These are phyloP conservation scores for Pleurotus djamor DNA, from an alignment of 768 basidiomycete species.

Conservation along the genomic window DNA sequence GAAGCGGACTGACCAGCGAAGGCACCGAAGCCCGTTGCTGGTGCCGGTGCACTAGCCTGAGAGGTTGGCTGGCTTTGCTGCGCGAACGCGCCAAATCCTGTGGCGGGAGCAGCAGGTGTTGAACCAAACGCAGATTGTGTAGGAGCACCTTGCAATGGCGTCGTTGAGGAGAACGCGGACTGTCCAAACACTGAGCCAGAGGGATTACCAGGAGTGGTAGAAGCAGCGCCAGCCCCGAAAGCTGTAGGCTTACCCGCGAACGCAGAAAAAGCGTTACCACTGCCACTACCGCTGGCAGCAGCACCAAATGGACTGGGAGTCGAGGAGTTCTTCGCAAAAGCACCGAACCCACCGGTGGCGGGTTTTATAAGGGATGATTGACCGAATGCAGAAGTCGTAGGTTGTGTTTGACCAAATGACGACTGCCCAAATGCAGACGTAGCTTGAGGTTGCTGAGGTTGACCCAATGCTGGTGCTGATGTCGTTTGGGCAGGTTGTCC, in stretches of 20 bases:
- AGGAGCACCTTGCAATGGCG: constrained; percentile 6
- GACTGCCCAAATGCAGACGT: constrained; percentile 20
- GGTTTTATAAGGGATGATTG: constrained; percentile 40
- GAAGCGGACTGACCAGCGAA: background rate
- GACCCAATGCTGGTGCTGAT: background rate
- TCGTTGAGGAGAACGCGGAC: constrained; percentile 7
- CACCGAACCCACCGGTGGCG: constrained; percentile 49
- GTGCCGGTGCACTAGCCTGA: constrained; percentile 9
- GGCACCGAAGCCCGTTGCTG: background rate
- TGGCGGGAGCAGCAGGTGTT: background rate
- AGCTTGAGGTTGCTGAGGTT: background rate
- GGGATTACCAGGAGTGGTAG: constrained; percentile 1
- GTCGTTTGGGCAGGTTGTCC: background rate
- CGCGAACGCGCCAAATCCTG: constrained; percentile 20
- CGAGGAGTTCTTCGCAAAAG: constrained; percentile 26
- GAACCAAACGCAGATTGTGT: constrained; percentile 9
- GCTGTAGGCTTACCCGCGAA: constrained; percentile 35
- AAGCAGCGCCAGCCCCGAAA: constrained; percentile 32
- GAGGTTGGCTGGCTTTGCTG: background rate
- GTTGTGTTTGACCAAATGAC: constrained; percentile 6
- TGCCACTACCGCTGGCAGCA: constrained; percentile 12
- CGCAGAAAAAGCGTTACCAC: constrained; percentile 24
- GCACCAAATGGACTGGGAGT: constrained; percentile 28
- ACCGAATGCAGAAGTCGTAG: constrained; percentile 28
- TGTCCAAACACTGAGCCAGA: constrained; percentile 26